These are phyloP conservation scores for Penicillium hesseltinei DNA, from an alignment of 2,329 filamentous ascomycete genomes.

Conservation along the genomic window DNA sequence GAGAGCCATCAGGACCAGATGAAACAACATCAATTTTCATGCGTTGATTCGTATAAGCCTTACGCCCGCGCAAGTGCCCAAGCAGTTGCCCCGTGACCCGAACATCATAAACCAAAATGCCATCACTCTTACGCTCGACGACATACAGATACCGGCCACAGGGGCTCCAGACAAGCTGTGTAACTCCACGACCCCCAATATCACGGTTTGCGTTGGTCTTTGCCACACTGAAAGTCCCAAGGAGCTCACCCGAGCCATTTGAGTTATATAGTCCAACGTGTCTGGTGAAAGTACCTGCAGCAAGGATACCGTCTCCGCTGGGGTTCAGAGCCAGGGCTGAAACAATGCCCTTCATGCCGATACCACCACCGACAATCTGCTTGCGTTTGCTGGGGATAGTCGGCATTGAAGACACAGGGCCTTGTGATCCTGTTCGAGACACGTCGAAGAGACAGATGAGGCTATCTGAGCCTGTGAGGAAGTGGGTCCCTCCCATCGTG, in stretches of 20 bases:
- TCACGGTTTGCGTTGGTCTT: slow-evolving; percentile 38
- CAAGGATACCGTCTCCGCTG: slow-evolving; percentile 48
- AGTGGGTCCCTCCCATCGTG: slow-evolving; percentile 47
- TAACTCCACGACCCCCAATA: slow-evolving; percentile 54
- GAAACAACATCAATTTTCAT: slow-evolving; percentile 54
- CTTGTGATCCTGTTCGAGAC: slow-evolving; percentile 44
- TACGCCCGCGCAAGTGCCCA: slow-evolving; percentile 49
- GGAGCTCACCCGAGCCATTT: slow-evolving; percentile 48
- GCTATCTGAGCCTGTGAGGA: slow-evolving; percentile 58
- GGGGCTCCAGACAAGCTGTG: slow-evolving; percentile 57
- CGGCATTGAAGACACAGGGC: slow-evolving; percentile 46
- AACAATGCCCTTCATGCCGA: slow-evolving; percentile 57
- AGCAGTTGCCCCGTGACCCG: slow-evolving; percentile 53
- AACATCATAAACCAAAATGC: slow-evolving; percentile 59
- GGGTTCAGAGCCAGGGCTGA: slow-evolving; percentile 51
- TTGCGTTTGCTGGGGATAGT: slow-evolving; percentile 52
- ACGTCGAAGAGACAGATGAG: slow-evolving; percentile 58
- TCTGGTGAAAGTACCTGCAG: slow-evolving; percentile 58
- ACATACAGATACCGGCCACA: slow-evolving; percentile 59
- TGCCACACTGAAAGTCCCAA: slow-evolving; percentile 52
- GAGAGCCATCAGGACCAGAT: slow-evolving; percentile 33
- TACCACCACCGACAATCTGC: slow-evolving; percentile 46
- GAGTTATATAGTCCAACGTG: slow-evolving; percentile 56
- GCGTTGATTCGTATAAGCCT: slow-evolving; percentile 53
- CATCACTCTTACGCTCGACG: slow-evolving; percentile 56